Conservation (phyloP, 1,284 basidiomycete genomes). For the Microbotryum saponariae region DNA sequence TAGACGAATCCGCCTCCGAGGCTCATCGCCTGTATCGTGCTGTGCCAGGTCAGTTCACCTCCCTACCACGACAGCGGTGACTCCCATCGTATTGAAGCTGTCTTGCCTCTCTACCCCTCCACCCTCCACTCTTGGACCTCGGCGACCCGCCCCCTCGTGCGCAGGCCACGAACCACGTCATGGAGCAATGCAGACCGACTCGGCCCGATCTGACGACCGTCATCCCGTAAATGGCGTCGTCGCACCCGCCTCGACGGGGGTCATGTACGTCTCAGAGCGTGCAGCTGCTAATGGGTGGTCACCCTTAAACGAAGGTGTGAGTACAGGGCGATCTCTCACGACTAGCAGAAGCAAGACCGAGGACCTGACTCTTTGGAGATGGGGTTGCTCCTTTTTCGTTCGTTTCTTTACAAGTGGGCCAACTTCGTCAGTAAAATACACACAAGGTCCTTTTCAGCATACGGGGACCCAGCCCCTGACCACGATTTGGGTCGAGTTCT, state of each 20-base stretch:
- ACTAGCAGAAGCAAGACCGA: not conserved
- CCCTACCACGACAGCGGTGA: no score
- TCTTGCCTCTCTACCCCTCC: no score
- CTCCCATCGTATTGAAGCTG: conserved; percentile 14
- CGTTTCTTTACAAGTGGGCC: conserved; percentile 77
- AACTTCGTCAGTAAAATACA: conserved; percentile 44
- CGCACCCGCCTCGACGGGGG: conserved; percentile 39
- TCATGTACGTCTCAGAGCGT: conserved; percentile 62
- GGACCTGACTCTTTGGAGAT: not conserved
- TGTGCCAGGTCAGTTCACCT: not conserved
- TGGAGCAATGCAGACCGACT: not conserved
- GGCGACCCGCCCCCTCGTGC: not conserved
- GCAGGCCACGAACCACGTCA: conserved; percentile 26
- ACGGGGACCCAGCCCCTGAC: no score
- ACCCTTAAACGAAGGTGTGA: conserved; percentile 5
- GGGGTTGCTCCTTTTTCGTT: conserved; percentile 6
- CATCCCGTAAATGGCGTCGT: conserved; percentile 73
- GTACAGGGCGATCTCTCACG: not conserved
- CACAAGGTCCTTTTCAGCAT: conserved; percentile 1
- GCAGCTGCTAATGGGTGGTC: conserved; percentile 26
- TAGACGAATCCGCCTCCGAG: no score
- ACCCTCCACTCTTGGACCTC: conserved; percentile 58
- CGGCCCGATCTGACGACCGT: conserved; percentile 50
- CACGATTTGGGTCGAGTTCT: not conserved
- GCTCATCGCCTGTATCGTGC: no score